Base-by-base conservation (phyloP, 805 yeast genomes). In the Wickerhamiella domercqiae region DNA sequence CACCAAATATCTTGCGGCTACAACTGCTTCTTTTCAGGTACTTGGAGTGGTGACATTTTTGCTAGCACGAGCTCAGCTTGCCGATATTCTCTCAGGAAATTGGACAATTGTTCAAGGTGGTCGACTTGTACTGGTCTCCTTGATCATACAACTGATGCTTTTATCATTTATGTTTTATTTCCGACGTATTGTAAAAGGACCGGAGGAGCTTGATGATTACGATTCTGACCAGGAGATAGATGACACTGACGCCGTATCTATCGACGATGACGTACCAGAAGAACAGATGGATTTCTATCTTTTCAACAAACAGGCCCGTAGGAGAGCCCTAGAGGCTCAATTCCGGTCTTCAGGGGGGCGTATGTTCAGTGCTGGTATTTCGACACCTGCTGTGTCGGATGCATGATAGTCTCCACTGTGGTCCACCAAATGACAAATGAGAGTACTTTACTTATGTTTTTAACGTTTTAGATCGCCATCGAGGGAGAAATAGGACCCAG, bases 91-190 rank as follows among this genome's bases (percentile, higher is more conserved):
- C 33, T 21, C 30, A 15, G 45, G 47, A n/a, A 42, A 42, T 28
- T 53, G 55, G 56, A 6, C 32, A 7, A 42, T 46, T 19, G 46
- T 43, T 7, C 39, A 43, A 19, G 46, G 53, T 31, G 47, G 49
- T 48, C 39, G 34, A 11, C 35, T 40, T 6, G 49, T 48, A 1
- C 37, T 45, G 5, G 21, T 29, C 6, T 45, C 54, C 2, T 39
- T 48, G 33, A 36, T 39, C 2, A 24, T 44, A 7, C 41, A 44
- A 6, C 15, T 46, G n/a, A 26, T 39, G 6, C 24, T 52, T 11
- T 34, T 47, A 11, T 21, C 38, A 3, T 37, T 44, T 13, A 39
- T 53, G 40, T 35, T 45, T 7, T 39, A 39, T 16, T 53, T 52
- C 29, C 46, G 59, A 7, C 26, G 38, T 9, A 42, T 51, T 14